A percentile compares a stretch with the other conserved stretches of the same genome.
Conservation (phyloP, 768 basidiomycete species). For the Mycena polygramma region DNA sequence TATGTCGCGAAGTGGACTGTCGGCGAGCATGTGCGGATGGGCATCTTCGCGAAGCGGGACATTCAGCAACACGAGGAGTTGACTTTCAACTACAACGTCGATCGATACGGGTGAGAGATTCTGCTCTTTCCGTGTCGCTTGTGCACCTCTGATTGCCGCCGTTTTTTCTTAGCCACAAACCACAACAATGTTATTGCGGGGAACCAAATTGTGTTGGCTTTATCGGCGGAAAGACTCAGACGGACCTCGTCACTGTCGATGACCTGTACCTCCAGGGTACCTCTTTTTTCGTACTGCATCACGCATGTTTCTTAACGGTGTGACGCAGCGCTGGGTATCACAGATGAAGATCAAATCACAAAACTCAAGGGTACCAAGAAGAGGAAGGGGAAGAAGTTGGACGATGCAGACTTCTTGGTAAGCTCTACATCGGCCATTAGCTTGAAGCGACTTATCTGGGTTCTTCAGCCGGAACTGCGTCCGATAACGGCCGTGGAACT, state of each 20-base stretch:
- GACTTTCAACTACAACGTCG: conserved; percentile 99
- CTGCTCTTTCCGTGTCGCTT: neutral
- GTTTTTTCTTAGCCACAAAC: conserved; percentile 76
- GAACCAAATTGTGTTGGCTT: conserved; percentile 96
- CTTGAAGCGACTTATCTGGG: conserved; percentile 10
- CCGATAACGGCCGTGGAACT: conserved; percentile 84
- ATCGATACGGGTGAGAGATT: conserved; percentile 91
- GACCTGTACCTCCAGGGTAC: conserved; percentile 93
- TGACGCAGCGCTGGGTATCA: conserved; percentile 88
- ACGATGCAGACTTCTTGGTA: conserved; percentile 91
- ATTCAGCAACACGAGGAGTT: conserved; percentile 88
- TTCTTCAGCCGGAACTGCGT: conserved; percentile 77
- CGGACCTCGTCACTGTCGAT: conserved; percentile 94
- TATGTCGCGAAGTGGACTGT: conserved; percentile 99
- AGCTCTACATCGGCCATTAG: conserved; percentile 37
- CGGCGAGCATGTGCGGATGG: conserved; percentile 92
- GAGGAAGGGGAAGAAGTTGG: conserved; percentile 93
- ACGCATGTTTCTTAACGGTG: neutral
- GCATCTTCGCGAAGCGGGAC: conserved; percentile 91
- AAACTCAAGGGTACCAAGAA: conserved; percentile 94
- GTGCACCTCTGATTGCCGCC: neutral
- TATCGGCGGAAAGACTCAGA: conserved; percentile 99
- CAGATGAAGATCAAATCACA: conserved; percentile 87
- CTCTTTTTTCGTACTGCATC: conserved; percentile 2
- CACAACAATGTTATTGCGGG: conserved; percentile 95